Conservation (phyloP, 148 eudicot species). For the Chenopodium berlandieri region DNA sequence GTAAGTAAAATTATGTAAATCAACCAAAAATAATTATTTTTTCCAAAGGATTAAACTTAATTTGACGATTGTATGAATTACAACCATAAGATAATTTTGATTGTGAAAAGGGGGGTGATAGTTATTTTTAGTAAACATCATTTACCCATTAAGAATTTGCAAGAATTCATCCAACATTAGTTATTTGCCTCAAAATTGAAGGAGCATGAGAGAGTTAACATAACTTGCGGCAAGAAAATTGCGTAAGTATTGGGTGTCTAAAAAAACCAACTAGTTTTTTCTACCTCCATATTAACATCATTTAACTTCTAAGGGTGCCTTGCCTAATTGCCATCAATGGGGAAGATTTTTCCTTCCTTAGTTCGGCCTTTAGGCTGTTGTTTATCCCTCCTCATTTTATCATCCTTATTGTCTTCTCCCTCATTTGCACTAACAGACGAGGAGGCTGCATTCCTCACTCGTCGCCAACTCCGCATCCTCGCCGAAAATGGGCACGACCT, state of each 20-base stretch:
- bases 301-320: conserved; percentile 8
- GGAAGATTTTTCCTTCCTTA: conserved; percentile 10
- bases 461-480: conserved; percentile 38
- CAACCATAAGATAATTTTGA: not conserved
- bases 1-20: too few species aligned
- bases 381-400: conserved; percentile 18
- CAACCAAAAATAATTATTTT: too few species aligned
- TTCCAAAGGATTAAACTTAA: too few species aligned
- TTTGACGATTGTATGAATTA: not conserved
- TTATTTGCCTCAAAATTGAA: conserved; percentile 2
- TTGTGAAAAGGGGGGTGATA: not conserved
- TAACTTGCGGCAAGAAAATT: conserved; percentile 15
- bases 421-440: conserved; percentile 33
- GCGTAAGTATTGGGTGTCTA: not conserved
- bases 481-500: conserved; percentile 35
- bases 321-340: conserved; percentile 30
- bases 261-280: conserved; percentile 12
- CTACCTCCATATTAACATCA: conserved; percentile 26
- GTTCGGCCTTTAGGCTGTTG: conserved; percentile 6
- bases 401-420: not conserved
- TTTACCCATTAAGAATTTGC: not conserved
- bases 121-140: conserved; percentile 7
- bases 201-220: conserved; percentile 11
- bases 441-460: conserved; percentile 31
- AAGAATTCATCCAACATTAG: conserved; percentile 18